Evolutionary conservation across 1,139 yeast species (phyloP).

Genomic region (Hyphopichia pseudoburtonii): DNA sequence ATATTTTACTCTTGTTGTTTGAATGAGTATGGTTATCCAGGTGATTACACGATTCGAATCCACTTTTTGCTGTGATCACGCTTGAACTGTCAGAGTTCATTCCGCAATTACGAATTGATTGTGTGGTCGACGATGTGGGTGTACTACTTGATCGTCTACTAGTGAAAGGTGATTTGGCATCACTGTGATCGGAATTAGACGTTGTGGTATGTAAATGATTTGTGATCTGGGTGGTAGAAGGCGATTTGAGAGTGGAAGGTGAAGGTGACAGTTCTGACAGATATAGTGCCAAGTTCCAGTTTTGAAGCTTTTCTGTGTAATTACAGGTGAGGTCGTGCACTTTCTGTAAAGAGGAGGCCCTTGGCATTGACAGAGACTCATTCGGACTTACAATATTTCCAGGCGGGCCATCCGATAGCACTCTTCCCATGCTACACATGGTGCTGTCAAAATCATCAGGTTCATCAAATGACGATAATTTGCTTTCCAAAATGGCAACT

Average conservation of each 20-base stretch:
- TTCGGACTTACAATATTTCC: too few species aligned
- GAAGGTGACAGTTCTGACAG: constrained; percentile 7
- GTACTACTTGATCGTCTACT: constrained; percentile 2
- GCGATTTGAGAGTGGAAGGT: constrained; percentile 15
- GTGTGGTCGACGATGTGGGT: neutral
- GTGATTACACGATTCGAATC: too few species aligned
- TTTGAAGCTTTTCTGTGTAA: constrained; percentile 15
- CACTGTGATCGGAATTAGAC: constrained; percentile 3
- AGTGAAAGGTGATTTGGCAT: neutral
- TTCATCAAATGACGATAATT: constrained; percentile 2
- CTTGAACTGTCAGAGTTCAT: neutral
- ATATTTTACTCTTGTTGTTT: constrained; percentile 3
- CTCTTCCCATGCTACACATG: constrained; percentile 29
- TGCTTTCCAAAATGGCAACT: constrained; percentile 11
- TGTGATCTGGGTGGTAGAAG: constrained; percentile 26
- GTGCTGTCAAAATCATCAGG: constrained; percentile 6
- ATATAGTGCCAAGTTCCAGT: constrained; percentile 14
- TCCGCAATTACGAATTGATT: neutral
- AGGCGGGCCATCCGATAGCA: constrained; percentile 37
- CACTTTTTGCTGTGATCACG: neutral
- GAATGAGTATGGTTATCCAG: neutral
- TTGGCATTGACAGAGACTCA: constrained; percentile 12
- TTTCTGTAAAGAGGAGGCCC: constrained; percentile 25
- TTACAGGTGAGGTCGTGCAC: constrained; percentile 16
- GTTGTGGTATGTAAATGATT: constrained; percentile 9